Percentiles rank a stretch among this genome's conserved stretches.
phyloP scores from a whole-genome alignment of 768 basidiomycete genomes.

The Boletus rubroflammeus region DNA sequence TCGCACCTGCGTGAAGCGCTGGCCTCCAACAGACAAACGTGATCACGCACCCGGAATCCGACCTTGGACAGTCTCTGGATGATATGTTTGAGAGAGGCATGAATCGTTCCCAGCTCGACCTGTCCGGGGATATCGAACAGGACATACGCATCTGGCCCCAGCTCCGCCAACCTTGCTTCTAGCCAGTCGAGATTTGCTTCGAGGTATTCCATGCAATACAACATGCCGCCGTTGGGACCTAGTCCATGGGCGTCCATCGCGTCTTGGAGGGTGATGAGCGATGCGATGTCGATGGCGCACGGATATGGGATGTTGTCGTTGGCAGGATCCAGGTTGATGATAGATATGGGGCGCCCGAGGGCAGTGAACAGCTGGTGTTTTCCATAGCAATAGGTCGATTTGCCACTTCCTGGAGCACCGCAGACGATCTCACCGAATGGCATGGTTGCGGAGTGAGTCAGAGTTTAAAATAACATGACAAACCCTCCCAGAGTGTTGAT shows the following conservation, averaged over 20 bases:
- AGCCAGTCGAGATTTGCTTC: slow-evolving; percentile 94
- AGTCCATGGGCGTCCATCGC: slow-evolving; percentile 81
- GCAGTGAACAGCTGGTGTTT: slow-evolving; percentile 89
- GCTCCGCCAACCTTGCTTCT: slow-evolving; percentile 58
- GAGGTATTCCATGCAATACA: slow-evolving; percentile 96
- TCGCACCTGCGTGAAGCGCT: background rate
- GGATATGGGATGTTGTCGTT: slow-evolving; percentile 89
- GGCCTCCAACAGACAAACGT: background rate
- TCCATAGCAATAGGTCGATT: slow-evolving; percentile 85
- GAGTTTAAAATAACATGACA: background rate
- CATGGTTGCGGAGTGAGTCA: slow-evolving; percentile 43
- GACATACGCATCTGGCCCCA: slow-evolving; percentile 76
- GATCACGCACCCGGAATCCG: slow-evolving; percentile 76
- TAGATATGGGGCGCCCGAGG: slow-evolving; percentile 76
- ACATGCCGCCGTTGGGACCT: slow-evolving; percentile 94
- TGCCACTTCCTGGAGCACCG: slow-evolving; percentile 82
- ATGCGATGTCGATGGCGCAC: slow-evolving; percentile 80
- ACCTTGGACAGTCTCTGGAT: slow-evolving; percentile 64
- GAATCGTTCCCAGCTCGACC: slow-evolving; percentile 96
- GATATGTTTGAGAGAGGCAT: slow-evolving; percentile 82
- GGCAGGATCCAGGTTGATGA: slow-evolving; percentile 96
- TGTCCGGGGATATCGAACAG: slow-evolving; percentile 97
- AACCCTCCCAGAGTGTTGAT: background rate
- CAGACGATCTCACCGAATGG: slow-evolving; percentile 87
- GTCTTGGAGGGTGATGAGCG: slow-evolving; percentile 81